Base-by-base conservation (phyloP, 305 asterid species). In the Rubia balearica region DNA sequence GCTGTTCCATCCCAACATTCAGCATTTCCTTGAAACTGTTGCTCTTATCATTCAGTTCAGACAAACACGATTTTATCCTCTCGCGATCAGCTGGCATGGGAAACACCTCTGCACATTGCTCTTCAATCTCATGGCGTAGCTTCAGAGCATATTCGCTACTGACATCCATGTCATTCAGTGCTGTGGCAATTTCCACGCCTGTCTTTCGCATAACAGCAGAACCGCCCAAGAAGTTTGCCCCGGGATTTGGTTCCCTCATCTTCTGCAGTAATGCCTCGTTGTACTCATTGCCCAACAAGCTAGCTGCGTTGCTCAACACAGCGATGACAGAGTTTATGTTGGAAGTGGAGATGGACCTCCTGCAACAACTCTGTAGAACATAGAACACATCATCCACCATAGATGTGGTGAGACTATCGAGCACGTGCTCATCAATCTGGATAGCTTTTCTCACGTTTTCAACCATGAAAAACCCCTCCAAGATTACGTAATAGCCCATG, bases 331-430 rank as follows among this genome's bases (percentile, higher is more conserved):
- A 88, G 88, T 84, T 85, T 72, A 90, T 86, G 75, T 90, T 90
- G 65, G 90, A 85, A 70, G 97, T 92, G 40, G 96, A 88, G 73
- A 92, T 82, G n/a, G 97, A 88, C 85, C 97, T 85, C 43, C 93
- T 82, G 73, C 96, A 92, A 80, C 98, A 92, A 77, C 95, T 92
- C 87, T 92, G 98, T 80, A 92, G 76, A 81, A 92, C 97, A 73
- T 90, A 92, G 65, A 92, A 92, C 75, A 89, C 96, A 70, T 92
- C 98, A 82, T 92, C 97, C 82, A 90, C 97, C 98, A 92, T 86
- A 56, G 97, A 92, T 6, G 97, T 92, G 27, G 96, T 92, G 65
- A 92, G 95, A 80, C 96, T 86, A 78, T 92, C 96, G 21, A 85
- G 78, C 71, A 90, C 97, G 42, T 89, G 96, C 85, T 92, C 94